Conservation (phyloP, 1,284 basidiomycete genomes). For the Cryptococcus sp. region DNA sequence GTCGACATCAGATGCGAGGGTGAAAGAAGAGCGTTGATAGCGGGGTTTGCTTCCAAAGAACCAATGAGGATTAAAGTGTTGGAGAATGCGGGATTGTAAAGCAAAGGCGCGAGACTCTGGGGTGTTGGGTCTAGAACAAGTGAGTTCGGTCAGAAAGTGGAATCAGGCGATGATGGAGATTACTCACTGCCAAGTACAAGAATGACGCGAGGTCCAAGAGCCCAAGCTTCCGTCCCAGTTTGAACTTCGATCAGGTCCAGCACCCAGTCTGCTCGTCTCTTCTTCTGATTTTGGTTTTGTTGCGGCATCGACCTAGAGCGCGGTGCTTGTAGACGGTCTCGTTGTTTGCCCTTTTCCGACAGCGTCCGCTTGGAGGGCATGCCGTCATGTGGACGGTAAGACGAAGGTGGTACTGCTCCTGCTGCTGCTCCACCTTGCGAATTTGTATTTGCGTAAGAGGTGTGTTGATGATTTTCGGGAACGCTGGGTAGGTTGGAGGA, state of each 20-base stretch:
- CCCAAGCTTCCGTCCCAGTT: constrained; percentile 33
- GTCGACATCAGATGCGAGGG: constrained; percentile 34
- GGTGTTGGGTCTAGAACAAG: constrained; percentile 26
- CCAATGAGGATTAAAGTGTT: constrained; percentile 42
- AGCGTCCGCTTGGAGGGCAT: constrained; percentile 1
- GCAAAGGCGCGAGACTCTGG: constrained; percentile 33
- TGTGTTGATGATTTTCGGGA: constrained; percentile 13
- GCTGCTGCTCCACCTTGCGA: neutral
- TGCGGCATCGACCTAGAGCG: neutral
- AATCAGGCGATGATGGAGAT: neutral
- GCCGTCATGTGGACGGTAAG: neutral
- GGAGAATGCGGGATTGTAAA: constrained; percentile 36
- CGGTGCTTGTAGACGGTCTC: neutral
- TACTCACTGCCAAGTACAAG: constrained; percentile 41
- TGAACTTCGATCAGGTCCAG: constrained; percentile 30
- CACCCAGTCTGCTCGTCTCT: constrained; percentile 30
- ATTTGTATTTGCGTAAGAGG: neutral
- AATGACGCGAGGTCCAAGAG: constrained; percentile 27
- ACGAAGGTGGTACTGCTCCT: neutral
- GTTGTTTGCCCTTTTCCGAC: neutral
- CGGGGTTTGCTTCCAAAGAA: constrained; percentile 24
- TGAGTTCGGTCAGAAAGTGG: constrained; percentile 1
- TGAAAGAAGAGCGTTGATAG: constrained; percentile 39
- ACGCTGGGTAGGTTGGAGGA: constrained; percentile 10
- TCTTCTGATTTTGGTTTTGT: neutral